These are phyloP conservation scores for Cutaneotrichosporon sp. DNA, from an alignment of 1,284 basidiomycete genomes.

Conservation along the genomic window DNA sequence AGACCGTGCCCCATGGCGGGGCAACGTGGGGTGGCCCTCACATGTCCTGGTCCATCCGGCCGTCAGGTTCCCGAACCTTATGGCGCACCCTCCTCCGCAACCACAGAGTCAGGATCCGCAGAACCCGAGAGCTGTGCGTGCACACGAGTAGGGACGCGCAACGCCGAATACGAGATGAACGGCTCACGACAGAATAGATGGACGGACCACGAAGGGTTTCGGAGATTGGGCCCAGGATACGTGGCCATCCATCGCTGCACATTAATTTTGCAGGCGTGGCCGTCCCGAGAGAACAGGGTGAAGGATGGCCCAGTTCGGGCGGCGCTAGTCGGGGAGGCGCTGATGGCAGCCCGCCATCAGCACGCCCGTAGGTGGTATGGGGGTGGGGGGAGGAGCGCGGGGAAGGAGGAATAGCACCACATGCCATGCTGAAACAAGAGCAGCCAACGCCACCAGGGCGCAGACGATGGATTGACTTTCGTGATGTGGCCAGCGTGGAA, in stretches of 20 bases:
- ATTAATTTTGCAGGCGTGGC: neutral
- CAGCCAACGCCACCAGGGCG: neutral
- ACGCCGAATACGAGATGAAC: neutral
- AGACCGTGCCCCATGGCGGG: neutral
- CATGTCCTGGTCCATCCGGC: neutral
- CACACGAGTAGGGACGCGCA: neutral
- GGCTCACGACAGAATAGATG: neutral
- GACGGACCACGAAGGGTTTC: neutral
- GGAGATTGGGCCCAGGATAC: neutral
- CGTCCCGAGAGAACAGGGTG: neutral
- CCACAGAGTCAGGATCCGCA: neutral
- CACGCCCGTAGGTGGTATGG: neutral
- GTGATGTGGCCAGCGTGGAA: neutral
- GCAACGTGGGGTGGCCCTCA: neutral
- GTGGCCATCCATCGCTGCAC: neutral
- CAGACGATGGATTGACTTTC: neutral
- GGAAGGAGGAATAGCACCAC: neutral
- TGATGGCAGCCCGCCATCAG: neutral
- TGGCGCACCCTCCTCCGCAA: neutral
- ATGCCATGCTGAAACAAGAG: conserved; percentile 1
- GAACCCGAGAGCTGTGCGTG: neutral
- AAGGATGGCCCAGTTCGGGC: neutral
- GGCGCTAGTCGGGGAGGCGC: neutral
- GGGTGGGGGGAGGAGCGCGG: neutral
- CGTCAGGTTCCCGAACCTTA: conserved; percentile 5